These are phyloP conservation scores for Miamiensis avidus DNA, from an alignment of 169 alveolate genomes.

Conservation along the genomic window DNA sequence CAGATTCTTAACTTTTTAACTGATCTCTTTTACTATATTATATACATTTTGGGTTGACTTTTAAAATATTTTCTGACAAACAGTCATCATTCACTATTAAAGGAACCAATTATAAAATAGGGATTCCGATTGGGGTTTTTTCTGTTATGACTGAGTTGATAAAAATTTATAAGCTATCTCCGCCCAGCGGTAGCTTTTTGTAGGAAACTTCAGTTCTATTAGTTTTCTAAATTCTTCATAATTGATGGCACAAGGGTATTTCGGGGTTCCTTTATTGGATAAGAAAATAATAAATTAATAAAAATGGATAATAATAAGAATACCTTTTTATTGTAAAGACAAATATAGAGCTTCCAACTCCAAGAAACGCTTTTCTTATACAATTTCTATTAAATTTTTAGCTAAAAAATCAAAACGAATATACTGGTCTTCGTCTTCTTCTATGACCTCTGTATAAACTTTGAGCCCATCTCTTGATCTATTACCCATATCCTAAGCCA, in stretches of 20 bases:
- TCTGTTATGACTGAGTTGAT: neutral
- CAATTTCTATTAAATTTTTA: neutral
- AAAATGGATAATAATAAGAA: no score
- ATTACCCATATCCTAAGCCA: neutral
- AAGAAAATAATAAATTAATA: no score
- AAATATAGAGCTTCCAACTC: neutral
- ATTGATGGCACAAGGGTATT: neutral
- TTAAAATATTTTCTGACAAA: neutral
- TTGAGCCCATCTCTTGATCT: neutral
- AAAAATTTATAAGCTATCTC: neutral
- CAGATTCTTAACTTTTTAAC: no score
- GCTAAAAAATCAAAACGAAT: neutral
- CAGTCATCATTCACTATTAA: neutral
- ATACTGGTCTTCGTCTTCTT: neutral
- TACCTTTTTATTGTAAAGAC: neutral
- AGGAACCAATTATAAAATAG: neutral
- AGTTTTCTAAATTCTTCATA: neutral
- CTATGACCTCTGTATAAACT: neutral
- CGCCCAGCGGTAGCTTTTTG: neutral
- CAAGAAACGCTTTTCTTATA: neutral
- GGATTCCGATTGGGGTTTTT: neutral
- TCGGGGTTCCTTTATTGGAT: neutral
- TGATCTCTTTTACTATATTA: no score
- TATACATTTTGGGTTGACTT: no score
- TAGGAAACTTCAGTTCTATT: neutral